Evolutionary conservation across 371 early-diverging fungal species (phyloP), one percentile per base, ranked within the genome.

Genomic region (Chytridiales sp.): DNA sequence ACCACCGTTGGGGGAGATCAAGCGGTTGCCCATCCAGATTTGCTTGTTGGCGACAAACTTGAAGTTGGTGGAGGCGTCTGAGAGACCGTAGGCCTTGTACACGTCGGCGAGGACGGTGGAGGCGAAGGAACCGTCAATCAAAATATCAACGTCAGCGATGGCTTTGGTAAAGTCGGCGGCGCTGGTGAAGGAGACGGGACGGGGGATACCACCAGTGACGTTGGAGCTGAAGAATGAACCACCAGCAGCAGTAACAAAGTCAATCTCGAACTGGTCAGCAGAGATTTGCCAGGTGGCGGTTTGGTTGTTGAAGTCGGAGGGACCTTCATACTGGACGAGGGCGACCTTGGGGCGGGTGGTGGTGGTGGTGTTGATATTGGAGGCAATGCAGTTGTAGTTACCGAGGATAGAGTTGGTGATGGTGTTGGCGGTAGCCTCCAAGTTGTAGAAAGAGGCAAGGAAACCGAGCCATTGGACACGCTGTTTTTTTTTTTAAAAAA

Each of bases 391-490:
- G 30, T 42, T 34, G 46, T 61, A 66, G 59, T 66, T 56, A 29
- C 21, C 34, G 29, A 21, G 27, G 40, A 70, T 48, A 17, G 30
- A 17, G n/a, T 32, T 8, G 41, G 58, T 36, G 43, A 66, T 19
- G 39, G 11, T 30, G 63, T 70, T 70, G 36, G 66, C 62, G 24
- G 22, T 36, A 35, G 27, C 59, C 59, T 70, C 70, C 17, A 36
- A 46, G 64, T 70, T 70, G 70, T 58, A 70, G 48, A 69, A 66
- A 6, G 56, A 19, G n/a, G 24, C 56, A 30, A 61, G 22, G 47
- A 56, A 70, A 29, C 34, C 47, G 24, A 70, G 35, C 63, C 62
- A 70, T 30, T 62, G 63, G 26, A 59, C 51, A 27, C 67, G 66
- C 51, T 44, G 35, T 31, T 38, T 38, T 30, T 44, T 8, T 9